Evolutionary conservation across 768 basidiomycete species (phyloP).

Genomic region (Auriscalpium orientale): DNA sequence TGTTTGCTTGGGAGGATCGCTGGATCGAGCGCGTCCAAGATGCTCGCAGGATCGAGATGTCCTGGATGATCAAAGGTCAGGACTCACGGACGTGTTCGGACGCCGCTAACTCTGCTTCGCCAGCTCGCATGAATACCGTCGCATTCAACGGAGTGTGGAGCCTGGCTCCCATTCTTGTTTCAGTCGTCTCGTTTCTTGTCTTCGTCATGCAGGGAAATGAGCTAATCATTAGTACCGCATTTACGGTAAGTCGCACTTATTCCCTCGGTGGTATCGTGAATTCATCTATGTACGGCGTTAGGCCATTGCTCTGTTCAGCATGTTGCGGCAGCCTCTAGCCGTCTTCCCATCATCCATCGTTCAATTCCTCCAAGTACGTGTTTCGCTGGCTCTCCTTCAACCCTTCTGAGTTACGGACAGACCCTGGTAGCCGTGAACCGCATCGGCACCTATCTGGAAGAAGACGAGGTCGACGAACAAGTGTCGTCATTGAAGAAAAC

Average conservation of each 20-base stretch:
- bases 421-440: conserved; percentile 52
- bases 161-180: conserved; percentile 70
- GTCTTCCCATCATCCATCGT: conserved; percentile 78
- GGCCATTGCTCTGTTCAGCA: conserved; percentile 76
- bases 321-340: conserved; percentile 75
- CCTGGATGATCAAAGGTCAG: conserved; percentile 68
- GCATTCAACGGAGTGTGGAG: conserved; percentile 69
- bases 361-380: conserved; percentile 51
- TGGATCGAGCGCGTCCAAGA: conserved; percentile 66
- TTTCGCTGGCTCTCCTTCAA: neutral
- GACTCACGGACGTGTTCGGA: neutral
- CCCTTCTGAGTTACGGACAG: conserved; percentile 18
- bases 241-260: conserved; percentile 51
- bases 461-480: conserved; percentile 55
- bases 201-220: conserved; percentile 68
- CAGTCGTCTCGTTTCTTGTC: conserved; percentile 69
- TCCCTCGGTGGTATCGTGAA: neutral
- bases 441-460: conserved; percentile 51
- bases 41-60: conserved; percentile 61
- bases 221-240: conserved; percentile 73
- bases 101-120: too few relatives aligned
- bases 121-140: conserved; percentile 65
- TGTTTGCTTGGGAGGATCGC: conserved; percentile 74
- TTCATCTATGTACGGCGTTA: conserved; percentile 19
- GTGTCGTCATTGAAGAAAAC: conserved; percentile 48